Conservation (phyloP, 768 basidiomycete genomes). For the Russula abietina region DNA sequence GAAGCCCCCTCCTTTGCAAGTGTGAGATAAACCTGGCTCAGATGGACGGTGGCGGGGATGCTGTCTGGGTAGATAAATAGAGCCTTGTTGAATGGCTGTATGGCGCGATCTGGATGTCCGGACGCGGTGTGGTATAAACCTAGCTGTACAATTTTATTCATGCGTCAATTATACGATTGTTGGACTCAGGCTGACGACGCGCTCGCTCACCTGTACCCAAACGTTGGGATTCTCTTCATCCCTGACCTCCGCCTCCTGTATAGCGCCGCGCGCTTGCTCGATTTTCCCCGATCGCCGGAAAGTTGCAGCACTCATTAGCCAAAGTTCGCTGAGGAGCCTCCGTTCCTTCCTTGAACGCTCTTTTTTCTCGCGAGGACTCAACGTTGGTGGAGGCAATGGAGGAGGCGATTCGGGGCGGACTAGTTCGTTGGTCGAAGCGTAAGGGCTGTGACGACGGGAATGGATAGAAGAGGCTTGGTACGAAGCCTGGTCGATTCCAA, state of each 20-base stretch:
- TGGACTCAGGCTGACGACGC: background rate
- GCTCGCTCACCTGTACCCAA: conserved; percentile 79
- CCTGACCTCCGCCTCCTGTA: conserved; percentile 89
- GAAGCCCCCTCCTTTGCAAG: conserved; percentile 29
- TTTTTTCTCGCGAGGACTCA: conserved; percentile 29
- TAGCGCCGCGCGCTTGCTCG: conserved; percentile 84
- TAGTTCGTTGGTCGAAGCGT: conserved; percentile 32
- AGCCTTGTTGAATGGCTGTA: conserved; percentile 79
- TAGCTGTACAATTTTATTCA: conserved; percentile 41
- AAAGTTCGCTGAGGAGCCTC: conserved; percentile 73
- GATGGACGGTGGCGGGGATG: conserved; percentile 69
- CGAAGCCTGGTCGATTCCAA: conserved; percentile 35
- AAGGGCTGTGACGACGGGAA: conserved; percentile 51
- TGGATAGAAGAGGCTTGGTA: conserved; percentile 83
- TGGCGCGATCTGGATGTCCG: conserved; percentile 52
- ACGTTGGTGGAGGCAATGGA: conserved; percentile 37
- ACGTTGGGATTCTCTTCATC: conserved; percentile 84
- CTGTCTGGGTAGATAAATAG: conserved; percentile 81
- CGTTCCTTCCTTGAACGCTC: conserved; percentile 47
- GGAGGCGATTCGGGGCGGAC: conserved; percentile 33
- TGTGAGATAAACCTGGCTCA: conserved; percentile 67
- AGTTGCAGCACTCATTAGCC: conserved; percentile 92
- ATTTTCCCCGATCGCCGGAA: conserved; percentile 86
- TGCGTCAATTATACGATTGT: background rate
- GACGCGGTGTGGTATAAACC: conserved; percentile 66